Evolutionary conservation across 108 stramenopile species (phyloP), one percentile per base, ranked within the genome.

Genomic region (Licmophora abbreviata): DNA sequence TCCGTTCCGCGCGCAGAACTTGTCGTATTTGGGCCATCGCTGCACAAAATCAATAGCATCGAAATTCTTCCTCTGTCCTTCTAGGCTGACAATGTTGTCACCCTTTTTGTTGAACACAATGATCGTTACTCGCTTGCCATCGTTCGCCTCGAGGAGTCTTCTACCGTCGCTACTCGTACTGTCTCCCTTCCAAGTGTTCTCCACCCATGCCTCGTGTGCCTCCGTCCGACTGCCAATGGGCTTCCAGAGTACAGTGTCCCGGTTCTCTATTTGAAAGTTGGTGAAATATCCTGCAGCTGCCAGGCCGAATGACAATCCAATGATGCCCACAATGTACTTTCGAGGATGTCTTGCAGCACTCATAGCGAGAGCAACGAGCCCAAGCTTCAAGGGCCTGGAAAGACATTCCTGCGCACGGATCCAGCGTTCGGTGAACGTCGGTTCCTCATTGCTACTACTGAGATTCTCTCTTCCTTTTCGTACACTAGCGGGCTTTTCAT

Each of bases 231-330:
- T 27, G 6, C 37, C 28, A 9, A 15, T 9, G 9, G 60, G 60
- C 12, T 51, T 61, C 48, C 52, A 61, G 4, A 68, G 44, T 20
- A 20, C 40, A 33, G 52, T 52, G 22, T 54, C 51, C 18, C 56
- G 36, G 25, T 30, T 34, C n/a, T 67, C 66, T 8, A 67, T 14
- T 11, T 37, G n/a, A 42, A 60, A 67, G 40, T 67, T 67, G 17
- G 66, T 67, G 23, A 37, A 60, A 11, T 54, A 0, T 4, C 66
- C 66, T 21, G 41, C 22, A 1, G 24, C 55, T 10, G 49, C 9
- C 7, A 57, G 14, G 24, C 22, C 35, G 18, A 64, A 29, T 18
- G 56, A 14, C 8, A 64, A 33, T 8, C 14, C 17, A 25, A 38
- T 56, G 6, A 49, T 34, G 17, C 26, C 9, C 20, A 30, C 1